Conservation (phyloP, 192 early-diverging fungal species). For the Diversispora epigaea region DNA sequence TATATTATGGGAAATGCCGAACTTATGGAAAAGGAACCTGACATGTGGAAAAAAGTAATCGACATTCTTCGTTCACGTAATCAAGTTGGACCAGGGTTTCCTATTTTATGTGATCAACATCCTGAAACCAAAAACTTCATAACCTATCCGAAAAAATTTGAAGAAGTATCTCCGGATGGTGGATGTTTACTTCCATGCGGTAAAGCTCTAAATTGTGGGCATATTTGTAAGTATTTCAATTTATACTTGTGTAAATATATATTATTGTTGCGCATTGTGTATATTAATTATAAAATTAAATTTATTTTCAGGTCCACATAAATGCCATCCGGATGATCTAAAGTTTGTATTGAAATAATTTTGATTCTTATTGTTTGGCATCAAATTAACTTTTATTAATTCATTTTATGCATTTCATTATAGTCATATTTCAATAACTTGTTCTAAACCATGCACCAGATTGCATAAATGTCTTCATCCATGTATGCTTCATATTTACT, state of each 20-base stretch:
- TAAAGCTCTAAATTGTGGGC: slow-evolving; percentile 49
- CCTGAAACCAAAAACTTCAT: slow-evolving; percentile 39
- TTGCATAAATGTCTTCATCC: slow-evolving; percentile 42
- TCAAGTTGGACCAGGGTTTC: too few species aligned
- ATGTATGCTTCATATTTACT: slow-evolving; percentile 43
- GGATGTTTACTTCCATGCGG: slow-evolving; percentile 52
- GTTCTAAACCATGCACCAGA: slow-evolving; percentile 45
- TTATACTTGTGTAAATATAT: background rate
- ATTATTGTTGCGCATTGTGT: too few species aligned
- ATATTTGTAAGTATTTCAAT: slow-evolving; percentile 42
- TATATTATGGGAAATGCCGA: too few species aligned
- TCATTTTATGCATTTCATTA: too few species aligned
- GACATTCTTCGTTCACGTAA: too few species aligned
- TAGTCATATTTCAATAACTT: slow-evolving; percentile 49
- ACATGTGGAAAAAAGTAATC: too few species aligned
- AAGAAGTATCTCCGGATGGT: slow-evolving; percentile 47
- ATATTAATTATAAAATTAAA: background rate
- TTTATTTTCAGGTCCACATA: slow-evolving; percentile 23
- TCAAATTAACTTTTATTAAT: too few species aligned
- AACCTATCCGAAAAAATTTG: slow-evolving; percentile 33
- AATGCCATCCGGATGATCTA: slow-evolving; percentile 31
- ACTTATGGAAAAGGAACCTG: too few species aligned
- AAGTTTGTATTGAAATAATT: too few species aligned
- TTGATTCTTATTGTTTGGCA: too few species aligned
- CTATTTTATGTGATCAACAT: slow-evolving; percentile 52